Conservation (phyloP, 768 basidiomycete species). For the Mycena metata region DNA sequence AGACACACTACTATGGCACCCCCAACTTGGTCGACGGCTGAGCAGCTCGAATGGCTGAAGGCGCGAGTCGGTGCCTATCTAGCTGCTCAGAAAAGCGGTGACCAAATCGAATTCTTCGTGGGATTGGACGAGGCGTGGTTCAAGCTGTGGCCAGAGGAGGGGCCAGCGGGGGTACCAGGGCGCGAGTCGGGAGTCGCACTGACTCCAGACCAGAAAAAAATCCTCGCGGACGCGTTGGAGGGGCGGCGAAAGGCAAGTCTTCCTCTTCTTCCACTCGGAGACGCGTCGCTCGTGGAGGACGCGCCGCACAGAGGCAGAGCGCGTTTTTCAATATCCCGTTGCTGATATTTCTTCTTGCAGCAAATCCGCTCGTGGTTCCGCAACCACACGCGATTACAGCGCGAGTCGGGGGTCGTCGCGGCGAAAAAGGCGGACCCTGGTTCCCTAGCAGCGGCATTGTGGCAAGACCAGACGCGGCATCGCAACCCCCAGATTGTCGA, state of each 20-base stretch:
- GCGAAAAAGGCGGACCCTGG: not conserved
- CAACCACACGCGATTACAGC: not conserved
- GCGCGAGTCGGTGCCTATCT: not conserved
- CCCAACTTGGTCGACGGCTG: not conserved
- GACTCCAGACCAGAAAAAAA: not conserved
- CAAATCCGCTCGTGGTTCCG: constrained; percentile 23
- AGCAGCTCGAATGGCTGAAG: not conserved
- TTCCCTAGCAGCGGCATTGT: not conserved
- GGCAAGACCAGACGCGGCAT: not conserved
- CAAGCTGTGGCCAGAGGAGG: not conserved
- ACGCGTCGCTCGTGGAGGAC: too few relatives aligned
- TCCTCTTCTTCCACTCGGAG: too few relatives aligned
- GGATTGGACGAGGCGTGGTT: constrained; percentile 8
- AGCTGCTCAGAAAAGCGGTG: not conserved
- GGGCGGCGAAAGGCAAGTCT: not conserved
- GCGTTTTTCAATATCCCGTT: too few relatives aligned
- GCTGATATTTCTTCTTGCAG: not conserved
- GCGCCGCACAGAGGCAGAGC: too few relatives aligned
- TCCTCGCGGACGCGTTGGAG: not conserved
- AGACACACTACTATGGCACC: not conserved
- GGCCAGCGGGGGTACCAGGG: not conserved
- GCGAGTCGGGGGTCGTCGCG: not conserved
- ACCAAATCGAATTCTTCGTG: constrained; percentile 14
- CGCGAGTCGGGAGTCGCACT: not conserved
- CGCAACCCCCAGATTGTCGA: constrained; percentile 17